These are phyloP conservation scores for Fonsecaea nubica DNA, from an alignment of 2,329 filamentous ascomycete species.

Conservation along the genomic window DNA sequence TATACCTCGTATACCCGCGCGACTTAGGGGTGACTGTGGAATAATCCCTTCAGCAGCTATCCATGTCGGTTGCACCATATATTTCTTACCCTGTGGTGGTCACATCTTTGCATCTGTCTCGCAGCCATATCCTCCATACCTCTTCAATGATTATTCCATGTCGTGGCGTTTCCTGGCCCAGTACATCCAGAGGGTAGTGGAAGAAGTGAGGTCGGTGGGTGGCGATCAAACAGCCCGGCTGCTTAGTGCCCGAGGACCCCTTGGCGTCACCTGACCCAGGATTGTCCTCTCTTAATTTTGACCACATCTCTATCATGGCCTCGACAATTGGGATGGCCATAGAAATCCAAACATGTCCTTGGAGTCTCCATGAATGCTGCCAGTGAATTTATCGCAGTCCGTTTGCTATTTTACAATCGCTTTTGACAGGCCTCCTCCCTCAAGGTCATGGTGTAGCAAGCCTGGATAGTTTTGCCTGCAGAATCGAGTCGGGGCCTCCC, in stretches of 20 bases:
- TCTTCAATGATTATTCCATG: background rate
- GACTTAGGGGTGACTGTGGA: background rate
- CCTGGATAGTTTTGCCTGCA: background rate
- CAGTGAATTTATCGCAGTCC: background rate
- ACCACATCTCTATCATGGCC: conserved; percentile 31
- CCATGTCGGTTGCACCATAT: background rate
- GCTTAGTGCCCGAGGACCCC: conserved; percentile 29
- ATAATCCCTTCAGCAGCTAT: background rate
- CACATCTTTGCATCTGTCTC: background rate
- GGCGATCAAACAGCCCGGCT: conserved; percentile 7
- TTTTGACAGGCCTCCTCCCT: background rate
- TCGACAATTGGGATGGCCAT: background rate
- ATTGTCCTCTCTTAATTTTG: conserved; percentile 28
- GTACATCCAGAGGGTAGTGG: background rate
- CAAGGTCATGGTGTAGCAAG: background rate
- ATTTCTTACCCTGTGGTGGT: background rate
- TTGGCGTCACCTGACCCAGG: conserved; percentile 35
- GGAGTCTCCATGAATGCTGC: background rate
- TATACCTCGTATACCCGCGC: too few species aligned
- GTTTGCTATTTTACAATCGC: conserved; percentile 13
- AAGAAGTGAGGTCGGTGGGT: conserved; percentile 20
- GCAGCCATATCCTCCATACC: background rate
- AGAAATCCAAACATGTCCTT: conserved; percentile 11
- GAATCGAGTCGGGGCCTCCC: background rate
- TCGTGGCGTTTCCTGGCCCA: background rate